These are phyloP conservation scores for Corylus heterophylla DNA, from an alignment of 306 rosid genomes.

Conservation along the genomic window DNA sequence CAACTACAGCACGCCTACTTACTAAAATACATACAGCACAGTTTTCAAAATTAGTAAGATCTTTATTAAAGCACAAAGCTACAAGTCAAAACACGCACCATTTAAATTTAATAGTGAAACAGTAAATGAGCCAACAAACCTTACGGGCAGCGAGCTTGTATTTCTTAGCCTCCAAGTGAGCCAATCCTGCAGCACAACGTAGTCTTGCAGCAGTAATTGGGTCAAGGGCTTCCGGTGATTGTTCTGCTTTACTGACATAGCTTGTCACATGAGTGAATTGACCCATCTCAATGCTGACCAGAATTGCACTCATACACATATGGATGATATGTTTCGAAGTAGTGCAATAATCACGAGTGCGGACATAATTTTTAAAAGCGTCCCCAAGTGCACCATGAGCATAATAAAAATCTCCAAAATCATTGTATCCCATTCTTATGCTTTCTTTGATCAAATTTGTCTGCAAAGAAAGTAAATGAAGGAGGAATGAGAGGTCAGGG, in stretches of 20 bases:
- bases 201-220: constrained; percentile 57
- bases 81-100: constrained; percentile 1
- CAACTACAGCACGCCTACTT: neutral
- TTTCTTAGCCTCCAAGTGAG: constrained; percentile 87
- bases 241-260: constrained; percentile 92
- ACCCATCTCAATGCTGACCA: constrained; percentile 99
- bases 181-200: constrained; percentile 95
- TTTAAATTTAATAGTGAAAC: neutral
- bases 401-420: constrained; percentile 94
- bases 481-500: constrained; percentile 19
- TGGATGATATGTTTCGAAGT: constrained; percentile 91
- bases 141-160: constrained; percentile 99
- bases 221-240: constrained; percentile 67
- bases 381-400: constrained; percentile 89
- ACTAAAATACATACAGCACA: neutral
- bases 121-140: constrained; percentile 49
- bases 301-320: constrained; percentile 91
- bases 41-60: neutral
- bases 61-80: constrained; percentile 4
- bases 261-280: constrained; percentile 92
- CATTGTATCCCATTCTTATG: constrained; percentile 98
- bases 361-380: constrained; percentile 87
- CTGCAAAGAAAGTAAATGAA: constrained; percentile 46
- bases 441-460: constrained; percentile 98
- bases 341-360: constrained; percentile 98